These are phyloP conservation scores for Phyllosticta paracitricarpa DNA, from an alignment of 2,329 filamentous ascomycete genomes.

Conservation along the genomic window DNA sequence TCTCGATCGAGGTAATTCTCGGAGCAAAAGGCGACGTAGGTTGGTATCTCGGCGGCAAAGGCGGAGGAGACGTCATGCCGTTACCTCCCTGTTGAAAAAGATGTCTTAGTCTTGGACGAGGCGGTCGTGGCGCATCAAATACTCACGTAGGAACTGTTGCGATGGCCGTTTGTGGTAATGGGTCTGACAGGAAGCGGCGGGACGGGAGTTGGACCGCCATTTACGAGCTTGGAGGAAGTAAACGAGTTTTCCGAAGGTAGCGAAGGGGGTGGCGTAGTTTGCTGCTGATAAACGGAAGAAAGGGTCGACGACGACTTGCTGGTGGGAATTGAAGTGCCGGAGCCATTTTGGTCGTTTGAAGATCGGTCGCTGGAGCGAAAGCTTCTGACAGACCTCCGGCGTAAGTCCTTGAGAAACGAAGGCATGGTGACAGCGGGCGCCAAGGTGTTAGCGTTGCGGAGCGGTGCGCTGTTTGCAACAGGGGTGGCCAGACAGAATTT, in stretches of 20 bases:
- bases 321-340: slow-evolving; percentile 32
- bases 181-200: slow-evolving; percentile 26
- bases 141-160: slow-evolving; percentile 43
- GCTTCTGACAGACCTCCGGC: slow-evolving; percentile 63
- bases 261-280: slow-evolving; percentile 67
- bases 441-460: not conserved
- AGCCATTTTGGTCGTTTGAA: slow-evolving; percentile 14
- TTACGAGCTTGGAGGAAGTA: slow-evolving; percentile 49
- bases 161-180: slow-evolving; percentile 32
- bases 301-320: slow-evolving; percentile 54
- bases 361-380: slow-evolving; percentile 32
- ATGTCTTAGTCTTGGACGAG: not conserved
- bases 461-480: not conserved
- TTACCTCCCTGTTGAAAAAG: slow-evolving; percentile 11
- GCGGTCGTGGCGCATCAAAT: not conserved
- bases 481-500: not conserved
- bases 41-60: slow-evolving; percentile 19
- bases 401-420: slow-evolving; percentile 65
- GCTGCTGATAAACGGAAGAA: slow-evolving; percentile 49
- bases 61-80: slow-evolving; percentile 45
- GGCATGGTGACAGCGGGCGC: slow-evolving; percentile 25
- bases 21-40: slow-evolving; percentile 71
- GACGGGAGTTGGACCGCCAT: slow-evolving; percentile 32
- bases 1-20: slow-evolving; percentile 64
- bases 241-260: slow-evolving; percentile 56